Conservation (phyloP, 2,329 filamentous ascomycete species). For the Helotiales sp. region DNA sequence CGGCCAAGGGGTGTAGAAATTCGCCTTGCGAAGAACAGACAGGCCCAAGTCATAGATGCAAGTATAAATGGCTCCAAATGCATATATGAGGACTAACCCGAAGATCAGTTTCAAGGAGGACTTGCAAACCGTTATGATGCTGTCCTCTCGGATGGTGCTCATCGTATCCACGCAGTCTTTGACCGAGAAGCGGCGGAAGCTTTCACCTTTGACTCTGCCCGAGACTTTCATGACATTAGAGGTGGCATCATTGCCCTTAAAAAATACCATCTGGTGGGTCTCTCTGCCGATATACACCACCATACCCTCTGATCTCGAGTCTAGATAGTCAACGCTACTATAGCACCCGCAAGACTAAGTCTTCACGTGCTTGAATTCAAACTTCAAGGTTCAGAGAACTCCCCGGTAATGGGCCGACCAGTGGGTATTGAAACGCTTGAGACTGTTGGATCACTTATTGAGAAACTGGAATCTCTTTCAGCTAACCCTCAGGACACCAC, state of each 20-base stretch:
- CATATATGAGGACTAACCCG: background rate
- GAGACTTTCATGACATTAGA: conserved; percentile 1
- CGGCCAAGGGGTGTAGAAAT: conserved; percentile 2
- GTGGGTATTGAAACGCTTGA: conserved; percentile 23
- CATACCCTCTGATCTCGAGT: background rate
- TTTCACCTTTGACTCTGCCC: background rate
- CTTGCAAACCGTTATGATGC: background rate
- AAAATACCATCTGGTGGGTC: conserved; percentile 1
- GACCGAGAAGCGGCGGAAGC: background rate
- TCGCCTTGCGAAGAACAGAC: background rate
- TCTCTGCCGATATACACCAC: background rate
- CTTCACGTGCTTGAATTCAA: conserved; percentile 10
- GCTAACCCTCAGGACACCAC: background rate
- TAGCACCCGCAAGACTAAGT: background rate
- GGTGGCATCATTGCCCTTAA: conserved; percentile 5
- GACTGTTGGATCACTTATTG: background rate
- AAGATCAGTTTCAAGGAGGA: background rate
- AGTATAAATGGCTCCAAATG: background rate
- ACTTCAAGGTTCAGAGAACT: conserved; percentile 31
- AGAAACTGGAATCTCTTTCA: background rate
- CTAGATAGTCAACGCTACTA: background rate
- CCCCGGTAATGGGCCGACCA: conserved; percentile 38
- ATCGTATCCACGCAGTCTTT: conserved; percentile 1
- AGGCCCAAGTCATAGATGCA: conserved; percentile 2
- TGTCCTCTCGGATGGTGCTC: conserved; percentile 1